phyloP scores from a whole-genome alignment of 1,139 yeast genomes.

The Protomyces macrosporus region DNA sequence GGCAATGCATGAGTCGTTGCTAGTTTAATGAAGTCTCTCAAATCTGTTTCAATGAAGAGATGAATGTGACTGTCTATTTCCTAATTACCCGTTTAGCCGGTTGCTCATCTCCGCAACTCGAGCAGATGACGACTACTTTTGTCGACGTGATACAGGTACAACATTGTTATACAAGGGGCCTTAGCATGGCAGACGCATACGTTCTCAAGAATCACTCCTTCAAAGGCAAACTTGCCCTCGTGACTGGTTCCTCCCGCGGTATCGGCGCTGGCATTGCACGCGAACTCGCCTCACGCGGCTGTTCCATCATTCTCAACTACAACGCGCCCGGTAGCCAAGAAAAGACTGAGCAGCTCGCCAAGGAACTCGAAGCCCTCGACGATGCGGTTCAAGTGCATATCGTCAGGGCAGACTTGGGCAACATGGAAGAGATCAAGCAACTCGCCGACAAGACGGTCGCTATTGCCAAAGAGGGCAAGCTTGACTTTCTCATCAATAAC shows the following conservation, averaged over 20 bases:
- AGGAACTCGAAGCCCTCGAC: slow-evolving; percentile 50
- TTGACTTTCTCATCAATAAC: slow-evolving; percentile 23
- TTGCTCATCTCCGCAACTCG: neutral
- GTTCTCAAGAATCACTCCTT: slow-evolving; percentile 31
- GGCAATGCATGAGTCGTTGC: neutral
- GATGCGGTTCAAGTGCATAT: slow-evolving; percentile 33
- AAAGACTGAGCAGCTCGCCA: slow-evolving; percentile 53
- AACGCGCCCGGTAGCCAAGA: slow-evolving; percentile 58
- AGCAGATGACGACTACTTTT: too few species aligned
- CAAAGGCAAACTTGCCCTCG: slow-evolving; percentile 43
- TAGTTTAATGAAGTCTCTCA: neutral
- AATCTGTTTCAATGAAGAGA: too few species aligned
- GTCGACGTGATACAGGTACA: too few species aligned
- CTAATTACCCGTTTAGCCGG: neutral
- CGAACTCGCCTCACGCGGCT: slow-evolving; percentile 46
- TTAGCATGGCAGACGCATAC: slow-evolving; percentile 5
- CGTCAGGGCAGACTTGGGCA: slow-evolving; percentile 6
- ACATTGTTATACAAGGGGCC: neutral
- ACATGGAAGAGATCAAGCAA: slow-evolving; percentile 4
- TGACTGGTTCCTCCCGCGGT: slow-evolving; percentile 46
- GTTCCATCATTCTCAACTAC: slow-evolving; percentile 49
- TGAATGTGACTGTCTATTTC: neutral
- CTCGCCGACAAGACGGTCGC: slow-evolving; percentile 2
- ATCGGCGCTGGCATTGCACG: slow-evolving; percentile 45
- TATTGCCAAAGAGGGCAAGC: neutral